phyloP scores from a whole-genome alignment of 1,284 basidiomycete species.

The Leccinum solheimii region DNA sequence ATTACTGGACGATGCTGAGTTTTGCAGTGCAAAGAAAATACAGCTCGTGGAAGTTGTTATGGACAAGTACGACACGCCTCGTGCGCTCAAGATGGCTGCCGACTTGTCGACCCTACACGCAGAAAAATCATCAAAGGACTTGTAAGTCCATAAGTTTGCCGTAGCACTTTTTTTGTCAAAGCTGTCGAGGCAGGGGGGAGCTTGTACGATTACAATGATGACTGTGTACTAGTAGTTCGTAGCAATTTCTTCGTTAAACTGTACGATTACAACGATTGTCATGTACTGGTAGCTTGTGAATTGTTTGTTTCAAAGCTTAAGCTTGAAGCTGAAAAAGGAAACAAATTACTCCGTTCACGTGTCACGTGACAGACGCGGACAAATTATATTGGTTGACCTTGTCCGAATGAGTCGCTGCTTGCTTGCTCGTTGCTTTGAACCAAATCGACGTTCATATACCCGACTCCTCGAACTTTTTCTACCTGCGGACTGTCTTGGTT shows the following conservation, averaged over 20 bases:
- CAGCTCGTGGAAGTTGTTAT: constrained; percentile 82
- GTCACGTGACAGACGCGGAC: constrained; percentile 35
- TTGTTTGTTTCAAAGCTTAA: too few species aligned
- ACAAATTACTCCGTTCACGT: constrained; percentile 35
- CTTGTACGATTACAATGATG: constrained; percentile 7
- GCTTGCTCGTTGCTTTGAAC: not conserved
- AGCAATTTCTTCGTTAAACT: not conserved
- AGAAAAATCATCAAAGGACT: constrained; percentile 20
- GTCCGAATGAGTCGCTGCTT: not conserved
- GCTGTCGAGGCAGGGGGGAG: not conserved
- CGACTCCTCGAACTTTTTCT: not conserved
- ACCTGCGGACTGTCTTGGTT: not conserved
- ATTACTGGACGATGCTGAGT: constrained; percentile 59
- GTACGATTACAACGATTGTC: not conserved
- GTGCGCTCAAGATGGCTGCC: constrained; percentile 54
- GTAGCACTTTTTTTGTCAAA: not conserved
- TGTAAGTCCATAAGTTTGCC: constrained; percentile 10
- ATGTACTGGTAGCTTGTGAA: too few species aligned
- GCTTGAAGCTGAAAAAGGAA: not conserved
- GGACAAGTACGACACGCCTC: constrained; percentile 72
- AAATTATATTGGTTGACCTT: constrained; percentile 3
- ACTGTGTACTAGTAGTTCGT: constrained; percentile 6
- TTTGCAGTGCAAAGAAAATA: constrained; percentile 61
- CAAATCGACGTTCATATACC: not conserved
- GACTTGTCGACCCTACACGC: constrained; percentile 40